These are phyloP conservation scores for Ophiostoma sp. DNA, from an alignment of 2,329 filamentous ascomycete genomes.

Conservation along the genomic window DNA sequence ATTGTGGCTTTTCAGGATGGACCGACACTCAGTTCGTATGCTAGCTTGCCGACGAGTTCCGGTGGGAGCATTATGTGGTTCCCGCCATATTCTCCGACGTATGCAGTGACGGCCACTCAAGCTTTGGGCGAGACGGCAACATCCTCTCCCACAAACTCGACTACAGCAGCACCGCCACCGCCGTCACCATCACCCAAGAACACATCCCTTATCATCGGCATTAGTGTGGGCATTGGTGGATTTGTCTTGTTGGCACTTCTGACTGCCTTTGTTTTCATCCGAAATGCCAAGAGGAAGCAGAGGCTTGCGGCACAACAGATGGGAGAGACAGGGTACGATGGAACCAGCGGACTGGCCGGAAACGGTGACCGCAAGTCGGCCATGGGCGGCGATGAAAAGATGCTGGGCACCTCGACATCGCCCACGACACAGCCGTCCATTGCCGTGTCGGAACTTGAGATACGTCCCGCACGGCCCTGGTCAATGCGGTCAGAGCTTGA, in stretches of 20 bases:
- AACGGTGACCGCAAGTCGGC: neutral
- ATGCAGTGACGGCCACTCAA: neutral
- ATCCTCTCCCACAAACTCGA: neutral
- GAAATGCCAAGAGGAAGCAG: neutral
- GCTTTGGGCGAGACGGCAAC: neutral
- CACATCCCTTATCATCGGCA: slow-evolving; percentile 32
- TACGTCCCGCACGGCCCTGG: slow-evolving; percentile 29
- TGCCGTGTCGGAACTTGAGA: slow-evolving; percentile 28
- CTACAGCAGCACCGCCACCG: neutral
- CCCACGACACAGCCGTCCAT: neutral
- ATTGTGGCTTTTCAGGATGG: slow-evolving; percentile 33
- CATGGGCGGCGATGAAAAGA: neutral
- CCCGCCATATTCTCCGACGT: slow-evolving; percentile 33
- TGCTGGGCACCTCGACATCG: neutral
- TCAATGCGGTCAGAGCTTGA: slow-evolving; percentile 32
- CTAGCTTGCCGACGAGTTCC: slow-evolving; percentile 33
- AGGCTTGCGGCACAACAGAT: neutral
- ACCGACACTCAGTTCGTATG: slow-evolving; percentile 34
- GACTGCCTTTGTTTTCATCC: neutral
- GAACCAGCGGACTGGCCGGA: neutral
- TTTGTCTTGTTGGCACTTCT: neutral
- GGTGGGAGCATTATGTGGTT: slow-evolving; percentile 35
- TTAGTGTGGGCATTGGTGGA: slow-evolving; percentile 21
- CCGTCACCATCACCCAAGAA: slow-evolving; percentile 28
- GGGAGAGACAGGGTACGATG: neutral